Evolutionary conservation across 345 rosid species (phyloP).

Genomic region (Melastoma malabathricum): DNA sequence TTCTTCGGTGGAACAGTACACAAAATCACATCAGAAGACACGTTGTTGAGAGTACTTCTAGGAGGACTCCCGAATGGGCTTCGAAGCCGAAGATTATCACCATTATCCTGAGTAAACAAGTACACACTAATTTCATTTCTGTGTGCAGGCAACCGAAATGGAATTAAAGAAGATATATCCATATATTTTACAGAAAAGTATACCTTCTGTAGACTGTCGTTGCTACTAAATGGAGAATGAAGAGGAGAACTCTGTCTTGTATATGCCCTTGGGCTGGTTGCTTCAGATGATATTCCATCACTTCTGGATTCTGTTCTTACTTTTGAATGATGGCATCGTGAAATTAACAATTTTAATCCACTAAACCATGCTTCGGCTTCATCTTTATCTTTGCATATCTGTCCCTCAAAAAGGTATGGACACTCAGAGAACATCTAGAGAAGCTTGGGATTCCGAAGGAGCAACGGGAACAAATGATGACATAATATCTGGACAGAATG

Average conservation of each 20-base stretch:
- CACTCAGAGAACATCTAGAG: too few species aligned
- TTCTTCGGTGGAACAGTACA: conserved; percentile 80
- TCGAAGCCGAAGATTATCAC: conserved; percentile 58
- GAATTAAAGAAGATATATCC: too few species aligned
- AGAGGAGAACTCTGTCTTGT: conserved; percentile 59
- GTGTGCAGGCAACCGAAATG: neutral
- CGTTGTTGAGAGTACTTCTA: conserved; percentile 68
- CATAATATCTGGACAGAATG: conserved; percentile 6
- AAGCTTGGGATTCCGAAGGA: neutral
- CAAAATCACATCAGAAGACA: conserved; percentile 66
- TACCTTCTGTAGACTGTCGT: conserved; percentile 87
- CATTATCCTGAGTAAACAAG: conserved; percentile 46
- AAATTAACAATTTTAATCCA: conserved; percentile 59
- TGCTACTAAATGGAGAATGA: conserved; percentile 67
- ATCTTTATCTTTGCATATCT: conserved; percentile 81
- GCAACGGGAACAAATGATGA: neutral
- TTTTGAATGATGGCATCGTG: conserved; percentile 38
- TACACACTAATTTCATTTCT: conserved; percentile 7
- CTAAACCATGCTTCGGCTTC: conserved; percentile 82
- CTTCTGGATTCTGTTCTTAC: conserved; percentile 51
- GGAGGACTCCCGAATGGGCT: conserved; percentile 97
- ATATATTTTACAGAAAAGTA: too few species aligned
- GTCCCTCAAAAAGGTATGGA: conserved; percentile 4
- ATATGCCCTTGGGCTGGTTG: conserved; percentile 82
- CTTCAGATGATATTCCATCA: conserved; percentile 57